Evolutionary conservation across 2,329 filamentous ascomycete genomes (phyloP).

Genomic region (Onygenales sp.): DNA sequence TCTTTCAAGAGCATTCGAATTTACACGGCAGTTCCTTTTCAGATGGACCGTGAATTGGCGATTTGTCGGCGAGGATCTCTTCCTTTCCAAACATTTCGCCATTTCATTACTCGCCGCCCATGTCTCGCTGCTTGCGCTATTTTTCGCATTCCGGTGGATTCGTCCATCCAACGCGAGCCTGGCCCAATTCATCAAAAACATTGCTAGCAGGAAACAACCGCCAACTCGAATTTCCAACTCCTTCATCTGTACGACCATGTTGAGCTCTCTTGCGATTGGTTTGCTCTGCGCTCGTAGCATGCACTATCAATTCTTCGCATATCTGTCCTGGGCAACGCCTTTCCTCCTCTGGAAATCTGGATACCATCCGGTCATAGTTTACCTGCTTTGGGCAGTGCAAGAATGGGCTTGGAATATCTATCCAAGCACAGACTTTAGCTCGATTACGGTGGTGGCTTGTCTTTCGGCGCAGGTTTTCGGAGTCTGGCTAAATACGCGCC

Average conservation of each 20-base stretch:
- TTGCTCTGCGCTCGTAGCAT: slow-evolving; percentile 78
- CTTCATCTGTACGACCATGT: slow-evolving; percentile 66
- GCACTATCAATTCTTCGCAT: slow-evolving; percentile 93
- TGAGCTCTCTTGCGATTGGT: slow-evolving; percentile 68
- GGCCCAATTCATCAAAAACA: slow-evolving; percentile 43
- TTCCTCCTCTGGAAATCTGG: slow-evolving; percentile 76
- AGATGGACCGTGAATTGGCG: slow-evolving; percentile 99
- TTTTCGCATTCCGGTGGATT: slow-evolving; percentile 62
- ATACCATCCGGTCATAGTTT: slow-evolving; percentile 57
- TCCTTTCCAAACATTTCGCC: slow-evolving; percentile 64
- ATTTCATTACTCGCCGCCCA: slow-evolving; percentile 58
- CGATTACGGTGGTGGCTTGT: slow-evolving; percentile 58
- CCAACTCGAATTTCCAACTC: slow-evolving; percentile 53
- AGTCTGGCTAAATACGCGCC: slow-evolving; percentile 42
- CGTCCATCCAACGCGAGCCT: slow-evolving; percentile 54
- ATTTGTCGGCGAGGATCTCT: slow-evolving; percentile 75
- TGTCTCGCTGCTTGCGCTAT: slow-evolving; percentile 53
- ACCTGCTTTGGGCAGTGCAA: slow-evolving; percentile 63
- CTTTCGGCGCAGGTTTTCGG: slow-evolving; percentile 58
- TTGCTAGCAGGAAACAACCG: slow-evolving; percentile 46
- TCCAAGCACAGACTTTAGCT: slow-evolving; percentile 64
- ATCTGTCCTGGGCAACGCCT: slow-evolving; percentile 80
- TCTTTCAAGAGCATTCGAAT: slow-evolving; percentile 73
- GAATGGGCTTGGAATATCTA: slow-evolving; percentile 94
- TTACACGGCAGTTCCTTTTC: slow-evolving; percentile 84